Base-by-base conservation (phyloP, 306 rosid species). In the Morella rubra region DNA sequence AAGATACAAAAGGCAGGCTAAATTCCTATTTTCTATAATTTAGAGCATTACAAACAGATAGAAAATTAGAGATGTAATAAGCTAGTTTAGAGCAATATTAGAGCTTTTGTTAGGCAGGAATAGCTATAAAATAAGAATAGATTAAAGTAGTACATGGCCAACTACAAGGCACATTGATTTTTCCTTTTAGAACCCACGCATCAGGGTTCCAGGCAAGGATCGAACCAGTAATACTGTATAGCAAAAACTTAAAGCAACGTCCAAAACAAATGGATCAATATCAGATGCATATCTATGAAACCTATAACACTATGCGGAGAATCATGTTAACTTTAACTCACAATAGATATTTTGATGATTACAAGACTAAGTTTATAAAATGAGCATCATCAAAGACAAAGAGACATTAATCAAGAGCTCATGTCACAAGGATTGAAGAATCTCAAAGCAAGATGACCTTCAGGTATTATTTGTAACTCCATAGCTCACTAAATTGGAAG, bases 41-140 rank as follows among this genome's bases (percentile, higher is more conserved):
- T 45, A 46, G 52, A 45, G 24, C 56, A 32, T 24, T 77, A 66
- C 51, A 20, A 51, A 27, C 67, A 73, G 60, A 27, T 13, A 73
- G 56, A 79, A 78, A 66, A 66, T 53, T 46, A 65, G 20, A 79
- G 69, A 67, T 18, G 61, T 19, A 40, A 16, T 54, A 54, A 54
- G n/a, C 59, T 54, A 54, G 59, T n/a, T 54, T 54, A 51, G 73
- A 75, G 75, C 27, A 62, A 81, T 3, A n/a, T 54, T 54, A 54
- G 3, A 18, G 24, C 59, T 53, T 53, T 53, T 0, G 19, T 54
- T 54, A 18, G 0, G 59, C 59, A 54, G 24, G 18, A 54, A 54
- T 54, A 2, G 4, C 22, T 16, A 54, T 1, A 52, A 1, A n/a
- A 54, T 2, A n/a, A 7, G 58, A 54, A 54, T 5, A 54, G n/a